Base-by-base conservation (phyloP, 2,329 filamentous ascomycete genomes). In the Aureobasidium sp. region DNA sequence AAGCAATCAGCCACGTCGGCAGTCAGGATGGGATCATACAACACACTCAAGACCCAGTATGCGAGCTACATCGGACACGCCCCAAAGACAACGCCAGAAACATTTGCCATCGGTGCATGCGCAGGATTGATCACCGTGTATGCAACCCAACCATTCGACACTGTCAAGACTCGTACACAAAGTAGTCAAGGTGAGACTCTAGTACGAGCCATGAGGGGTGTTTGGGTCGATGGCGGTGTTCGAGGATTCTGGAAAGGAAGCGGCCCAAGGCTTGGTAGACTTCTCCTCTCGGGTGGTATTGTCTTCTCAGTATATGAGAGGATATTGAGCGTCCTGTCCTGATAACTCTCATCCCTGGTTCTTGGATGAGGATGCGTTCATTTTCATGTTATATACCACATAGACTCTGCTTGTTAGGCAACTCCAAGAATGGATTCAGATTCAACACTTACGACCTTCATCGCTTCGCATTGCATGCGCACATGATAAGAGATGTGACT, bases 231-330 rank as follows among this genome's bases (percentile, higher is more conserved):
- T 60, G 94, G 99, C 76, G 94, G 94, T 2, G 61, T 97, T 11
- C 73, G 93, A 44, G 96, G 92, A 0, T 89, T 97, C 67, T 99
- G 94, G 94, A 92, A 90, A 67, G 94, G 94, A 29, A 93, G 94
- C 20, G 72, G 97, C 68, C 94, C 94, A 0, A 81, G 94, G 57
- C 76, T 99, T 69, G 93, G 86, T 25, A 82, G 94, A 63, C 75
- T 99, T 68, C 88, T 97, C 45, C 76, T 97, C 74, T 96, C 91
- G 70, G 94, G 94, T 61, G 94, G 94, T 20, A 96, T 99, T 71
- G 93, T 99, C 41, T 99, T 99, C 72, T 95, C 93, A n/a, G 95
- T 97, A 83, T 87, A 76, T 53, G 72, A 73, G 63, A 69, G 72
- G 63, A 65, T 71, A n/a, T 25, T 48, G 22, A 44, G 47, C 27